These are phyloP conservation scores for Salmacisia buchloeana DNA, from an alignment of 1,284 basidiomycete species.

Conservation along the genomic window DNA sequence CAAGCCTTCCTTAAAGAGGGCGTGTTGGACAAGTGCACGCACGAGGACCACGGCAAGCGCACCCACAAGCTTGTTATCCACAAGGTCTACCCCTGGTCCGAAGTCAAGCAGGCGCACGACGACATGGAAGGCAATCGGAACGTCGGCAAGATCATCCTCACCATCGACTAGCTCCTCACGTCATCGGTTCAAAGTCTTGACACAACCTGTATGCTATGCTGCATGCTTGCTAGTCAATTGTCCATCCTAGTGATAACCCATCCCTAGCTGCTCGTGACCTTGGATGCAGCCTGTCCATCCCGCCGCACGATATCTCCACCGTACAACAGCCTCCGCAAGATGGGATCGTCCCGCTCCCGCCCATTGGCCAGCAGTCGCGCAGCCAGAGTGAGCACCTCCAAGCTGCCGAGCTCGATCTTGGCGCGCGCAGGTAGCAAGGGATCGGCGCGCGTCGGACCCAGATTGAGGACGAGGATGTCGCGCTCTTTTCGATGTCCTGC, in stretches of 20 bases:
- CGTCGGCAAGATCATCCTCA: constrained; percentile 55
- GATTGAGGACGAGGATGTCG: constrained; percentile 39
- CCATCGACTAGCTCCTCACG: constrained; percentile 14
- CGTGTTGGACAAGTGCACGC: constrained; percentile 18
- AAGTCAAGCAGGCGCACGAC: constrained; percentile 75
- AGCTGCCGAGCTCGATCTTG: constrained; percentile 41
- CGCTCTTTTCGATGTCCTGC: neutral
- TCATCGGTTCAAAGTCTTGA: no score
- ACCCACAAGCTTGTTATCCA: constrained; percentile 38
- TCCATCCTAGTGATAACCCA: no score
- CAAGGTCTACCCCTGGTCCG: constrained; percentile 71
- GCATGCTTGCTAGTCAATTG: no score
- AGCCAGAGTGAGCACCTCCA: constrained; percentile 31
- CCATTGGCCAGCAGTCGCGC: constrained; percentile 16
- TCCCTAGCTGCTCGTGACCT: neutral
- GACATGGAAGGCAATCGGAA: constrained; percentile 82
- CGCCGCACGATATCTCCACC: constrained; percentile 21
- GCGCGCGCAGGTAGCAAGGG: constrained; percentile 18
- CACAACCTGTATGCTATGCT: no score
- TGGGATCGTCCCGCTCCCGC: constrained; percentile 22
- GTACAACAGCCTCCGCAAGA: constrained; percentile 25
- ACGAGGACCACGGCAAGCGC: constrained; percentile 8
- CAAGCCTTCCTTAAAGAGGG: constrained; percentile 57
- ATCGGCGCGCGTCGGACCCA: constrained; percentile 45
- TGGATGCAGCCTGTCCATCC: neutral